Percentiles rank a stretch among this genome's conserved stretches.
These are phyloP conservation scores for Trametes cingulata DNA, from an alignment of 768 basidiomycete species.

Conservation along the genomic window DNA sequence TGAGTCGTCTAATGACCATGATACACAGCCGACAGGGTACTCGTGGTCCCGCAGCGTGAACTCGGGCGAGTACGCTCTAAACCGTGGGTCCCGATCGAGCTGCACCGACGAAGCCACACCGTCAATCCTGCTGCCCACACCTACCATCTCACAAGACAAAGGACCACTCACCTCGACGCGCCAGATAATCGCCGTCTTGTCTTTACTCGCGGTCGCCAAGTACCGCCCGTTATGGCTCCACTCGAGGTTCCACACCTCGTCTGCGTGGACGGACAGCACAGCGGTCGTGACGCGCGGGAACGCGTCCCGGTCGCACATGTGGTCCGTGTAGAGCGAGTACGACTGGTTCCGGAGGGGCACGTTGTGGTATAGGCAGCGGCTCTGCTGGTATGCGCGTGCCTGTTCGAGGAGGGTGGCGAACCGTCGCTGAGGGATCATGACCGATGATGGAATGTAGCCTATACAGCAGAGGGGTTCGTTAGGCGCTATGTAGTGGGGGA, in stretches of 20 bases:
- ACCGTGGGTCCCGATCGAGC: conserved; percentile 48
- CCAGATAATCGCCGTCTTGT: conserved; percentile 90
- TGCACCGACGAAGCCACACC: conserved; percentile 25
- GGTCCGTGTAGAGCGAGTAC: conserved; percentile 87
- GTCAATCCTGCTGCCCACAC: conserved; percentile 16
- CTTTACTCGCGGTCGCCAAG: conserved; percentile 87
- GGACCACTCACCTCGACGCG: conserved; percentile 63
- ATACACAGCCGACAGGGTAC: conserved; percentile 76
- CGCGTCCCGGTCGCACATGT: conserved; percentile 72
- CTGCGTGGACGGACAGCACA: conserved; percentile 80
- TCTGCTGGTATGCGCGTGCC: conserved; percentile 77
- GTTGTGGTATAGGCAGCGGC: conserved; percentile 87
- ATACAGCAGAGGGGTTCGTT: not conserved
- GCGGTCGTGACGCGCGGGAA: conserved; percentile 89
- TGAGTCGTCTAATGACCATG: conserved; percentile 91
- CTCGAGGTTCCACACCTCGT: conserved; percentile 95
- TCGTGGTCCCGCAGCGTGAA: conserved; percentile 73
- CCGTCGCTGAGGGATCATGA: conserved; percentile 92
- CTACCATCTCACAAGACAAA: conserved; percentile 12
- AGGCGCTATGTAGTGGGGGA: not conserved
- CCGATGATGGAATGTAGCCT: conserved; percentile 88
- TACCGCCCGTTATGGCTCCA: conserved; percentile 90
- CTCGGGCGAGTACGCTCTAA: conserved; percentile 60
- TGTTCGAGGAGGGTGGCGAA: conserved; percentile 85
- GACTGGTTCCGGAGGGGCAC: conserved; percentile 53